Conservation (phyloP, 495 filamentous ascomycete genomes). For the Tuber magnatum region DNA sequence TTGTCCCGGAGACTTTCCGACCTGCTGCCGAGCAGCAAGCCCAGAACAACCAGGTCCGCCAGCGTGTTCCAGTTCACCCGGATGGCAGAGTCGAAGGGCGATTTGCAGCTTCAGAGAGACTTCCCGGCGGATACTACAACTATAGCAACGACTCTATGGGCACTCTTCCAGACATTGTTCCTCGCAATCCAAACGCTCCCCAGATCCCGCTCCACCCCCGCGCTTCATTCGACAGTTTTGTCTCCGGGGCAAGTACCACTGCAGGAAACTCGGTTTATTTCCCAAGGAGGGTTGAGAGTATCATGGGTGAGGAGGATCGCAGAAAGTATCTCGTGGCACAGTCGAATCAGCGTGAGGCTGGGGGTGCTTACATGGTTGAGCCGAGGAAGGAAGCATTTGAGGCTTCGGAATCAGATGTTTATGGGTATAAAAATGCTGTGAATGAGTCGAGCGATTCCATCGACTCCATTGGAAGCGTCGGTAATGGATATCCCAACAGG, state of each 20-base stretch:
- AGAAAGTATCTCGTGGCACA: slow-evolving; percentile 63
- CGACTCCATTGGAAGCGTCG: slow-evolving; percentile 36
- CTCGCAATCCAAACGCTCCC: slow-evolving; percentile 47
- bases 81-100: slow-evolving; percentile 65
- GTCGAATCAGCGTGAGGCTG: slow-evolving; percentile 52
- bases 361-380: slow-evolving; percentile 50
- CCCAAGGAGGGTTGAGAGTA: slow-evolving; percentile 70
- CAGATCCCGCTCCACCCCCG: slow-evolving; percentile 52
- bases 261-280: slow-evolving; percentile 57
- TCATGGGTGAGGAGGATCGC: slow-evolving; percentile 72
- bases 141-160: slow-evolving; percentile 57
- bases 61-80: slow-evolving; percentile 57
- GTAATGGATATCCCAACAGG: slow-evolving; percentile 33
- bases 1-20: slow-evolving; percentile 84
- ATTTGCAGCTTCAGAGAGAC: slow-evolving; percentile 56
- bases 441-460: slow-evolving; percentile 47
- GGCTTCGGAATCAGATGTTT: slow-evolving; percentile 48
- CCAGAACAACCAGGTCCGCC: slow-evolving; percentile 41
- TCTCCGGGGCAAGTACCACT: slow-evolving; percentile 54
- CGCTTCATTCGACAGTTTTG: slow-evolving; percentile 64
- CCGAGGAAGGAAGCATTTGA: slow-evolving; percentile 51
- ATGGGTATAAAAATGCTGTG: slow-evolving; percentile 41
- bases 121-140: slow-evolving; percentile 56
- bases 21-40: slow-evolving; percentile 55
- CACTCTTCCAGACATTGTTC: slow-evolving; percentile 45